Evolutionary conservation across 2,329 filamentous ascomycete genomes (phyloP).

Genomic region (Basipetospora sp.): DNA sequence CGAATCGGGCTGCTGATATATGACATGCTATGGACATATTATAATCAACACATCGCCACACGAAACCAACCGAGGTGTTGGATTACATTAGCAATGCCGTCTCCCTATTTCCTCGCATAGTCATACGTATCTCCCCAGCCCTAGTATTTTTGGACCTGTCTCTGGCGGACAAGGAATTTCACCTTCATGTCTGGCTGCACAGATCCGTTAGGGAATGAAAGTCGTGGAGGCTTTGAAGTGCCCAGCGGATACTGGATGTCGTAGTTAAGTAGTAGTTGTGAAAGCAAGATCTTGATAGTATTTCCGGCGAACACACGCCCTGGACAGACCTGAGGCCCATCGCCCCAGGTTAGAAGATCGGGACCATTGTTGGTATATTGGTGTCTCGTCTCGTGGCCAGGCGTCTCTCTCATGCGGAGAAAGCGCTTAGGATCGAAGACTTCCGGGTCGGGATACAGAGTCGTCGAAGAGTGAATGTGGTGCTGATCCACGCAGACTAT

Average conservation of each 20-base stretch:
- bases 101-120: not conserved
- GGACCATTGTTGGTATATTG: conserved; percentile 11
- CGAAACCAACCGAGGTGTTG: not conserved
- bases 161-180: not conserved
- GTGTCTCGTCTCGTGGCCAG: conserved; percentile 10
- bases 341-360: conserved; percentile 13
- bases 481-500: conserved; percentile 13
- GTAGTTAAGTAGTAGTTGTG: conserved; percentile 13
- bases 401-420: conserved; percentile 8
- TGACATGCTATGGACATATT: not conserved
- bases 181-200: conserved; percentile 14
- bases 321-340: conserved; percentile 14
- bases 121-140: not conserved
- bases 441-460: conserved; percentile 11
- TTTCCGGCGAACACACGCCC: conserved; percentile 13
- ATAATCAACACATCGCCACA: not conserved
- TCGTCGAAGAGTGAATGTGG: conserved; percentile 9
- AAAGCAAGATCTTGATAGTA: conserved; percentile 13
- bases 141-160: not conserved
- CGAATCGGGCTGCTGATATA: not conserved
- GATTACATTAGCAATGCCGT: too few relatives aligned
- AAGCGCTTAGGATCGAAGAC: conserved; percentile 12
- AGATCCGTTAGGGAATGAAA: conserved; percentile 8
- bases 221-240: conserved; percentile 3
- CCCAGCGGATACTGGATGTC: conserved; percentile 9